These are phyloP conservation scores for Cercophora samala DNA, from an alignment of 495 filamentous ascomycete species.

Conservation along the genomic window DNA sequence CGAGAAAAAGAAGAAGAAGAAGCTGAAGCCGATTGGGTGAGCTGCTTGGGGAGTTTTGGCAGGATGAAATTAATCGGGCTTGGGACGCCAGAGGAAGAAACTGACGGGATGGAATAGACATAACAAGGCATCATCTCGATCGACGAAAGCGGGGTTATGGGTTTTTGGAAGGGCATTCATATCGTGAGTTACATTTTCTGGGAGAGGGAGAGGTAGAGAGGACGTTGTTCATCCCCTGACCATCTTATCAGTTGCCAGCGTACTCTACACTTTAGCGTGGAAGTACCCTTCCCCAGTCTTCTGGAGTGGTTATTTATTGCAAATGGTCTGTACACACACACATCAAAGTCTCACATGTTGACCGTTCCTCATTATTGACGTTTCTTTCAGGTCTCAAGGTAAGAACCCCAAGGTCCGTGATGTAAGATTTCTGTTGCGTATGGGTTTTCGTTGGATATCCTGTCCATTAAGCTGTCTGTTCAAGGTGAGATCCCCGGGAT, in stretches of 20 bases:
- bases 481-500: too few relatives aligned
- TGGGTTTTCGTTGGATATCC: background rate
- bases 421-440: background rate
- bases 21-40: constrained; percentile 61
- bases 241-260: background rate
- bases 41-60: background rate
- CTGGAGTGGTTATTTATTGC: background rate
- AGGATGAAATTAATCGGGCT: background rate
- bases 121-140: background rate
- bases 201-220: background rate
- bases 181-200: background rate
- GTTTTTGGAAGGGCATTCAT: background rate
- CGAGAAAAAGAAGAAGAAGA: constrained; percentile 93
- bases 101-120: background rate
- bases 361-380: background rate
- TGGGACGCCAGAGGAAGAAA: too few relatives aligned
- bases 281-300: background rate
- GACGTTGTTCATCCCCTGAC: background rate
- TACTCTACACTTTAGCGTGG: background rate
- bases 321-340: background rate
- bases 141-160: background rate
- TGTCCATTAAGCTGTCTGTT: too few relatives aligned
- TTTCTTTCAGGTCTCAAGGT: constrained; percentile 1
- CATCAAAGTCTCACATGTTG: background rate
- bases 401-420: background rate